Evolutionary conservation across 208 protist genomes (phyloP), one percentile per base, ranked within the genome.

Genomic region (Leishmania braziliensis): DNA sequence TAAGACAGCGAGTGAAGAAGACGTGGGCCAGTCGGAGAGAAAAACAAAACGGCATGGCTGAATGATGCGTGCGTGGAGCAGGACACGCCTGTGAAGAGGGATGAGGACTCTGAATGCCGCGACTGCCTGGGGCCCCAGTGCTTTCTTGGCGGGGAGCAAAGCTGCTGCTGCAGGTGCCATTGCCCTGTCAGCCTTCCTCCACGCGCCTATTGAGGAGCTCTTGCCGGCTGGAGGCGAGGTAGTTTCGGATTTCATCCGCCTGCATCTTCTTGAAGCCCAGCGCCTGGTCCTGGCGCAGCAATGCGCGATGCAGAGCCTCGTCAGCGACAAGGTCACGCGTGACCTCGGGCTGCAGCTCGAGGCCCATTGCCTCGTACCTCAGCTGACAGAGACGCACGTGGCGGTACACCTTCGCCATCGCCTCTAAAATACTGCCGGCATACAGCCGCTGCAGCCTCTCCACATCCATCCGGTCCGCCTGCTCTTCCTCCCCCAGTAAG

Each of bases 361-460:
- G 62, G 29, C 77, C 60, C 69, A 53, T 75, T 5, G 82, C 77
- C 62, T 85, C 82, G 39, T 81, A 85, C 53, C 74, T 77, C 39
- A 85, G 82, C 33, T 81, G 84, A 46, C 65, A 79, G 16, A 80
- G 70, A 23, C 77, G 80, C 48, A 66, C 80, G 16, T 78, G 72
- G 16, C 79, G 78, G 80, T 87, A 87, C 53, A 75, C 80, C 74
- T 80, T 82, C 33, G 84, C 74, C 62, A 83, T 83, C 16, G 76
- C 78, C 65, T 78, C 78, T 0, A 77, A 74, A n/a, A 87, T 9
- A 1, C 62, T 63, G 14, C 84, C 79, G 1, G 75, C 77, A 71
- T 87, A 62, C 12, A 87, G 77, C 2, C 84, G 79, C 74, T 87
- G 79, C 77, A 80, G 60, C n/a, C 84, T 66, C 63, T 87, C 79